A percentile compares a stretch with the other conserved stretches of the same genome.
Evolutionary conservation across 176 grass and related monocot genomes (phyloP).

Genomic region (Aegilops sharonensis): DNA sequence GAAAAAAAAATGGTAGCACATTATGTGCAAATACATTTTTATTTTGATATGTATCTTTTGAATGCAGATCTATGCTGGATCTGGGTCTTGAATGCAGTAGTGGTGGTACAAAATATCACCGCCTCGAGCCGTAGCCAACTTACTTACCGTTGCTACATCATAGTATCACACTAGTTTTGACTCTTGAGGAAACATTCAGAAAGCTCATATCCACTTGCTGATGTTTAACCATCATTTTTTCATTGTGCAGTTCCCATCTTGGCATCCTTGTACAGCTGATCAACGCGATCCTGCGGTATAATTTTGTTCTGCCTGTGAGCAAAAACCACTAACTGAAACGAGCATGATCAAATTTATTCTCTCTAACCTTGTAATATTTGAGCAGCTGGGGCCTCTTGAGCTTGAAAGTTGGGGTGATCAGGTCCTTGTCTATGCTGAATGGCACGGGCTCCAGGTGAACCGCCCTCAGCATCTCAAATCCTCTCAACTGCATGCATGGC

Average conservation of each 20-base stretch:
- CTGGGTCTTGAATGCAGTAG: not conserved
- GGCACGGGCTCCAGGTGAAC: constrained; percentile 68
- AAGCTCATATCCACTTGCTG: not conserved
- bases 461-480: constrained; percentile 94
- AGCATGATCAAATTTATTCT: not conserved
- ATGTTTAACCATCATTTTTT: not conserved
- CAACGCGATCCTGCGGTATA: constrained; percentile 41
- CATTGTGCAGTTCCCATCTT: constrained; percentile 37
- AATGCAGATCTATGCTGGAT: not conserved
- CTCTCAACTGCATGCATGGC: constrained; percentile 59
- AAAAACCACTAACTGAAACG: not conserved
- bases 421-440: constrained; percentile 82
- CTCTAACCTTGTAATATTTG: constrained; percentile 72
- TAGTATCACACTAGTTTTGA: not conserved
- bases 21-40: not conserved
- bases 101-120: not conserved
- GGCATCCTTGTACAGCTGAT: constrained; percentile 57
- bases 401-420: constrained; percentile 95
- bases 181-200: constrained; percentile 10
- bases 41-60: not conserved
- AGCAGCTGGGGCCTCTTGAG: constrained; percentile 87
- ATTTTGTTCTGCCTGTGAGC: not conserved
- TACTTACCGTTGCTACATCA: constrained; percentile 1
- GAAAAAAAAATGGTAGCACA: too few species aligned
- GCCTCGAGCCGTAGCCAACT: not conserved